A percentile compares a stretch with the other conserved stretches of the same genome.
phyloP scores from a whole-genome alignment of 768 basidiomycete species.

The Boletus tomentosulus region DNA sequence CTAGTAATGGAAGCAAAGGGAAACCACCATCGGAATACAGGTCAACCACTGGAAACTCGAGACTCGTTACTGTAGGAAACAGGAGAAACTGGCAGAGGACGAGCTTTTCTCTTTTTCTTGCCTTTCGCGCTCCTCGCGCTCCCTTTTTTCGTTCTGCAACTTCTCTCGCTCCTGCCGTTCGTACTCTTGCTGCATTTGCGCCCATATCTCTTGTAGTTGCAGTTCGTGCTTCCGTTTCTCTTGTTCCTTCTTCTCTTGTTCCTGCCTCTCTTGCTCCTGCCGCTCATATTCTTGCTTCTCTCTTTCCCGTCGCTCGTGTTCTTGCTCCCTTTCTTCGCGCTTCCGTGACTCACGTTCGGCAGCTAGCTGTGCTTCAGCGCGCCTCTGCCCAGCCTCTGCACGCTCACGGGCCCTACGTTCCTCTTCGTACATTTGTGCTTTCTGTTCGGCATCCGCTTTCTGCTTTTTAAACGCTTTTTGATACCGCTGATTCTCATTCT shows the following conservation, averaged over 20 bases:
- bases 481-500: constrained; percentile 25
- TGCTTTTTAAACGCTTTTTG: constrained; percentile 16
- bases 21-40: neutral
- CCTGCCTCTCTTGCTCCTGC: neutral
- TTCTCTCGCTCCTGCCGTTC: neutral
- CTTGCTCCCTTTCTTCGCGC: constrained; percentile 2
- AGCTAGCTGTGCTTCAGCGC: constrained; percentile 17
- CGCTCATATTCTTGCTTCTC: neutral
- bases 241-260: neutral
- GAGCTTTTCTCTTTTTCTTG: neutral
- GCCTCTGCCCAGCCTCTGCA: constrained; percentile 19
- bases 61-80: constrained; percentile 9
- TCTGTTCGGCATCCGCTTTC: constrained; percentile 17
- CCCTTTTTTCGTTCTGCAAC: neutral
- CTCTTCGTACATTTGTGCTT: constrained; percentile 16
- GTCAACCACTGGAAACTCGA: neutral
- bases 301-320: neutral
- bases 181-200: neutral
- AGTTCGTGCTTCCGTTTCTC: too few relatives aligned
- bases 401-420: constrained; percentile 24
- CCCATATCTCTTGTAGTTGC: too few relatives aligned
- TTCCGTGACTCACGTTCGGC: constrained; percentile 9
- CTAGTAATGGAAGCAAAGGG: too few relatives aligned
- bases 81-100: neutral
- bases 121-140: neutral